These are phyloP conservation scores for Exophiala aquamarina DNA, from an alignment of 2,329 filamentous ascomycete species.

Conservation along the genomic window DNA sequence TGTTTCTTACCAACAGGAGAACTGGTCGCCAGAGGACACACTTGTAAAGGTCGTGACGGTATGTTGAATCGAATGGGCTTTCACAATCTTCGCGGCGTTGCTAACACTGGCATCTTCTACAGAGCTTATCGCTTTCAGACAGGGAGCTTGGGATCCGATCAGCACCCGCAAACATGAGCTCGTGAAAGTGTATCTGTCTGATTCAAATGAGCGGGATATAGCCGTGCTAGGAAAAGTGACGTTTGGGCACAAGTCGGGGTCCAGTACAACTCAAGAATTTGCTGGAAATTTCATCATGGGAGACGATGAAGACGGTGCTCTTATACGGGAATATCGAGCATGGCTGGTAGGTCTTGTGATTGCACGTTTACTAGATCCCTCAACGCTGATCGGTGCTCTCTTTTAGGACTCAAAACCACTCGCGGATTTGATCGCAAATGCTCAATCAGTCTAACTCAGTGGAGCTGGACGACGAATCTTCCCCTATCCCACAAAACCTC, in stretches of 20 bases:
- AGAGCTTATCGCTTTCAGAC: neutral
- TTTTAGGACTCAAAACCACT: neutral
- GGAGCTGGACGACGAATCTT: too few species aligned
- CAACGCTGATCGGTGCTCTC: neutral
- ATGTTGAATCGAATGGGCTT: neutral
- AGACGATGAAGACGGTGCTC: neutral
- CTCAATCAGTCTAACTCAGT: too few species aligned
- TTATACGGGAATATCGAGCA: neutral
- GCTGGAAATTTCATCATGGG: neutral
- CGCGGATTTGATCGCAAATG: neutral
- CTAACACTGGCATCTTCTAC: too few species aligned
- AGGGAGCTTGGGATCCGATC: neutral
- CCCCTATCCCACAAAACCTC: too few species aligned
- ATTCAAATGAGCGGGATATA: neutral
- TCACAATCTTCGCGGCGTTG: too few species aligned
- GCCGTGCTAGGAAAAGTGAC: neutral
- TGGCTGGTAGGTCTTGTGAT: neutral
- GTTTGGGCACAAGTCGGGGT: neutral
- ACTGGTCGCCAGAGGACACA: neutral
- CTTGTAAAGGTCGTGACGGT: neutral
- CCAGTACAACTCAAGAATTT: neutral
- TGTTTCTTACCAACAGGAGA: neutral
- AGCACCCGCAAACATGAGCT: neutral
- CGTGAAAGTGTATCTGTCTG: neutral
- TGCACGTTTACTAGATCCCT: neutral